Conservation (phyloP, 306 rosid species). For the Begonia fuchsioides region DNA sequence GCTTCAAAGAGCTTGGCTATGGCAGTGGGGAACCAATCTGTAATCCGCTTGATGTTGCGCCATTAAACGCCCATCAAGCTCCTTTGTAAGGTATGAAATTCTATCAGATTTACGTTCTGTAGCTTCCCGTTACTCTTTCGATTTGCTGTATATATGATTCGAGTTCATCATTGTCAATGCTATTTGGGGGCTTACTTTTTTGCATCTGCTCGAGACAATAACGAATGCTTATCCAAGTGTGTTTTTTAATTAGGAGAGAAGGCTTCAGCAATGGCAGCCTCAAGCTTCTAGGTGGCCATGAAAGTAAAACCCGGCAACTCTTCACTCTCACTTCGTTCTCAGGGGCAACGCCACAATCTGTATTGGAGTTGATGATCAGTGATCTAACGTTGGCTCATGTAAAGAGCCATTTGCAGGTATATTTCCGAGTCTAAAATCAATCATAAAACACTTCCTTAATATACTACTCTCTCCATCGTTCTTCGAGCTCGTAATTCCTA, state of each 20-base stretch:
- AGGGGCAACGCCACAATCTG: constrained; percentile 97
- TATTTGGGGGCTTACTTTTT: too few species aligned
- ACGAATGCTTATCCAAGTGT: too few species aligned
- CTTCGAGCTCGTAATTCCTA: too few species aligned
- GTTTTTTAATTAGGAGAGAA: too few species aligned
- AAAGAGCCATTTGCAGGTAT: constrained; percentile 96
- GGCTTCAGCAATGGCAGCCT: constrained; percentile 2
- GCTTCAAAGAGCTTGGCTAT: constrained; percentile 44
- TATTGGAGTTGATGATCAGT: constrained; percentile 80
- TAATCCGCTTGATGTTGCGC: constrained; percentile 24
- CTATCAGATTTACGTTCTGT: too few species aligned
- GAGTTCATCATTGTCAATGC: too few species aligned
- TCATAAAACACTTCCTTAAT: too few species aligned
- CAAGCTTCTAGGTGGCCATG: constrained; percentile 90
- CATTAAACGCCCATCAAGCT: constrained; percentile 25
- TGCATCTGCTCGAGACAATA: too few species aligned
- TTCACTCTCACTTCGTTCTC: constrained; percentile 3
- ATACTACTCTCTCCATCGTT: too few species aligned
- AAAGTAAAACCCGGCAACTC: constrained; percentile 30
- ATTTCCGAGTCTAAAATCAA: not conserved
- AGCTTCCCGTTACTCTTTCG: too few species aligned
- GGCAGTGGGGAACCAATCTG: constrained; percentile 21
- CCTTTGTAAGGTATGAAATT: constrained; percentile 8
- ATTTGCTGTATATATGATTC: too few species aligned
- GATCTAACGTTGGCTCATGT: constrained; percentile 96